Evolutionary conservation across 2,329 filamentous ascomycete genomes (phyloP), one percentile per base, ranked within the genome.

Genomic region (Paecilomyces sp.): DNA sequence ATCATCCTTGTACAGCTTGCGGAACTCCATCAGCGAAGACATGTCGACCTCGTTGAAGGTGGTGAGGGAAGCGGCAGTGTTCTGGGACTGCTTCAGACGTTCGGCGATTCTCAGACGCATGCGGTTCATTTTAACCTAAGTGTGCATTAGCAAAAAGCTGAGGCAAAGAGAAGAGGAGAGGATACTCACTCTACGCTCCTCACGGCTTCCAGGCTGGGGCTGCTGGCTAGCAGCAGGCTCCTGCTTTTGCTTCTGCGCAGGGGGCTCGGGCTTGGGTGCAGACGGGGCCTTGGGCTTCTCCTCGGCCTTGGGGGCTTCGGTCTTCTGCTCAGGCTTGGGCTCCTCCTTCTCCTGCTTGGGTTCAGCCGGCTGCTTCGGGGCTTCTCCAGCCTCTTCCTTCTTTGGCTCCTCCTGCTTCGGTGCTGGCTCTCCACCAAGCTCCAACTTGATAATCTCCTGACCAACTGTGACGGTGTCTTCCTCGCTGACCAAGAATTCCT

Each of bases 41-140:
- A 99, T 99, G 76, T 99, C 94, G 62, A 99, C 94, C 78, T 97
- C 93, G 77, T 99, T 97, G 84, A 99, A 99, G 28, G 94, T 99
- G 55, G 94, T 97, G 57, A 99, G 83, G 3, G 94, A 96, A 53
- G 94, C 94, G 56, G 94, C 93, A 1, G 94, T 97, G 80, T 99
- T 99, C 75, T 99, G 94, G 22, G 94, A 97, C 76, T 99, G 94
- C 86, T 99, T 99, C 65, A 99, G 85, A 68, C 94, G 92, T 81
- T 99, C 94, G 56, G 94, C 91, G 68, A 97, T 99, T 63, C 94
- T 88, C 62, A 97, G 86, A 66, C 94, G 92, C 94, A 99, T 99
- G 65, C 94, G 91, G 83, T 97, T 97, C 94, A 99, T 99, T 84
- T 99, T 99, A 71, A 97, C 91, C 90, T 94, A 53, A 56, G 57